Conservation (phyloP, 1,284 basidiomycete species). For the Amylostereum areolatum region DNA sequence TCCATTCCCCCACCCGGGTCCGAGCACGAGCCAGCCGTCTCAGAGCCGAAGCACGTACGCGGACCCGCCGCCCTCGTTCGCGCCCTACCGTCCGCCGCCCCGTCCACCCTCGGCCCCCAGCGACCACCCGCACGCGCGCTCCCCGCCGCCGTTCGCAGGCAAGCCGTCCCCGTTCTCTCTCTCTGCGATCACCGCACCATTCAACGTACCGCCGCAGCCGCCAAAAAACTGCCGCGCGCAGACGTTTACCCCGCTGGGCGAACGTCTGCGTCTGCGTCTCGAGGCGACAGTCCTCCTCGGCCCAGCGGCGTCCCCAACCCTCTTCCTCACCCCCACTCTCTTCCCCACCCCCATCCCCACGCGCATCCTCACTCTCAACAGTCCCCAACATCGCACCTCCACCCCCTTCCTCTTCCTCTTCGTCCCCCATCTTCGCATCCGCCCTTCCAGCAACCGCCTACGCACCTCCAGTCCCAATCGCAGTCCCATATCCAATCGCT, state of each 20-base stretch:
- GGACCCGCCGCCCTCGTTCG: constrained; percentile 3
- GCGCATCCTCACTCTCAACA: too few relatives aligned
- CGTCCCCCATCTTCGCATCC: too few relatives aligned
- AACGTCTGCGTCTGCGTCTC: constrained; percentile 40
- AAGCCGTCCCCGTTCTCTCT: constrained; percentile 26
- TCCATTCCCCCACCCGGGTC: constrained; percentile 5
- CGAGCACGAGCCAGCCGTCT: not conserved
- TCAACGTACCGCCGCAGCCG: constrained; percentile 22
- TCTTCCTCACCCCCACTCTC: constrained; percentile 4
- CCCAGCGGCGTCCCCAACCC: constrained; percentile 20
- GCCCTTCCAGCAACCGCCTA: too few relatives aligned
- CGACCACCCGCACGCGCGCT: constrained; percentile 12
- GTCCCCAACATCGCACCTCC: too few relatives aligned
- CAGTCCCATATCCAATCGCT: too few relatives aligned
- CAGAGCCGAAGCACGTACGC: constrained; percentile 1
- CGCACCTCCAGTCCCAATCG: too few relatives aligned
- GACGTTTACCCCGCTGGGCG: constrained; percentile 43
- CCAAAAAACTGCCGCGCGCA: constrained; percentile 52
- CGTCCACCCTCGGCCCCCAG: constrained; percentile 15
- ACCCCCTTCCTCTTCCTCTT: too few relatives aligned
- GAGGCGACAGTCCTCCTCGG: constrained; percentile 21
- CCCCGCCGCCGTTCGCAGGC: constrained; percentile 6
- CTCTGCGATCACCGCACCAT: constrained; percentile 25
- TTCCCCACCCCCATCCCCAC: constrained; percentile 8
- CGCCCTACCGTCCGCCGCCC: constrained; percentile 9